Percentiles rank a stretch among this genome's conserved stretches.
Conservation (phyloP, 345 rosid species). For the Hibiscus tridactylites region DNA sequence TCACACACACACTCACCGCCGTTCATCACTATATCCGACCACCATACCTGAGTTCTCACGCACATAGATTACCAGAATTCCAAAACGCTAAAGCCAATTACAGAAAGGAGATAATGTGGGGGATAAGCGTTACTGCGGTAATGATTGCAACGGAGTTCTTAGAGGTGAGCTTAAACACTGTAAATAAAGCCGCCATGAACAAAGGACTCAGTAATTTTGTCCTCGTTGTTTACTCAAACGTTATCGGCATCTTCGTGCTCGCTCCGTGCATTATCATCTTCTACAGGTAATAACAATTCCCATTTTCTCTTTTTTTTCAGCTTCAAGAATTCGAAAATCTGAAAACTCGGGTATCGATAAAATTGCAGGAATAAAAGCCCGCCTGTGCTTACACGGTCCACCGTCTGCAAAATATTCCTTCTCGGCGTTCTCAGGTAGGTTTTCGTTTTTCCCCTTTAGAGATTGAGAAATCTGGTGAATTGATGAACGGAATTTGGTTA, state of each 20-base stretch:
- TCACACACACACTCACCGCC: too few species aligned
- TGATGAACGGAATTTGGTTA: background rate
- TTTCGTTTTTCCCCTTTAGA: background rate
- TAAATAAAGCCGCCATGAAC: constrained; percentile 25
- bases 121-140: constrained; percentile 9
- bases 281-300: constrained; percentile 21
- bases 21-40: too few species aligned
- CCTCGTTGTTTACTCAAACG: constrained; percentile 19
- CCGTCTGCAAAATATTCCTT: constrained; percentile 2
- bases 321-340: background rate
- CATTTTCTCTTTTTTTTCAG: background rate
- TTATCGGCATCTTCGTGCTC: constrained; percentile 21
- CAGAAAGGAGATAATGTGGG: constrained; percentile 1
- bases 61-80: background rate
- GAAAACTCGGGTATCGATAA: background rate
- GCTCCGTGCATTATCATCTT: constrained; percentile 17
- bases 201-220: constrained; percentile 17
- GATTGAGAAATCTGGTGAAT: background rate
- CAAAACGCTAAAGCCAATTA: background rate
- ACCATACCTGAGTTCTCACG: too few species aligned
- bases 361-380: constrained; percentile 10
- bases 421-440: constrained; percentile 19
- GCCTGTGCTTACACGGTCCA: constrained; percentile 11
- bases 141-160: constrained; percentile 19
- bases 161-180: constrained; percentile 23